Conservation (phyloP, 192 early-diverging fungal species). For the Entrophospora sp. region DNA sequence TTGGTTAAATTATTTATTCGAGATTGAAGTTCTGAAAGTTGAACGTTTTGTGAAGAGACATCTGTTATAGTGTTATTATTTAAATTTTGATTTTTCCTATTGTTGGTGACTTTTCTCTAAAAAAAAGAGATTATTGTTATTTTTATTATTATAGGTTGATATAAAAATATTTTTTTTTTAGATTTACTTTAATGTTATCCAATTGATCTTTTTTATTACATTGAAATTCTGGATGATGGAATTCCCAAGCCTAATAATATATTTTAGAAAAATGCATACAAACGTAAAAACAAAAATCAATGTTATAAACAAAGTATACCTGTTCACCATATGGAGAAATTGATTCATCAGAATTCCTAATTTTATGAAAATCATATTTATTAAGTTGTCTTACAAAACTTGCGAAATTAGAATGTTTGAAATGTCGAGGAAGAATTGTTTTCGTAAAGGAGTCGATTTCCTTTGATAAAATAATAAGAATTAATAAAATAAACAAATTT, state of each 20-base stretch:
- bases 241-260: slow-evolving; percentile 49
- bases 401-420: slow-evolving; percentile 66
- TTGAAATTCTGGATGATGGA: slow-evolving; percentile 59
- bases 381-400: slow-evolving; percentile 70
- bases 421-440: slow-evolving; percentile 54
- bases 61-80: not conserved
- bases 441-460: slow-evolving; percentile 64
- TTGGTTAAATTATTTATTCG: slow-evolving; percentile 34
- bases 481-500: not conserved
- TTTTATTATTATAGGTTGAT: not conserved
- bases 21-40: slow-evolving; percentile 28
- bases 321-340: slow-evolving; percentile 42
- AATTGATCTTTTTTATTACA: slow-evolving; percentile 45
- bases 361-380: slow-evolving; percentile 74
- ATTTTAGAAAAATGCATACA: not conserved
- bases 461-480: slow-evolving; percentile 16
- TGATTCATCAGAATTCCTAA: slow-evolving; percentile 45
- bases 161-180: not conserved
- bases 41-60: slow-evolving; percentile 8
- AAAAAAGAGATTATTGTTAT: not conserved
- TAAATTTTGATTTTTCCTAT: slow-evolving; percentile 16
- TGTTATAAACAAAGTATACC: slow-evolving; percentile 23
- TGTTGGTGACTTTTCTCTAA: slow-evolving; percentile 34
- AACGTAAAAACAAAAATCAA: not conserved
- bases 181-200: slow-evolving; percentile 43